Conservation (phyloP, 2,329 filamentous ascomycete genomes). For the Cladosporium sphaerospermum region DNA sequence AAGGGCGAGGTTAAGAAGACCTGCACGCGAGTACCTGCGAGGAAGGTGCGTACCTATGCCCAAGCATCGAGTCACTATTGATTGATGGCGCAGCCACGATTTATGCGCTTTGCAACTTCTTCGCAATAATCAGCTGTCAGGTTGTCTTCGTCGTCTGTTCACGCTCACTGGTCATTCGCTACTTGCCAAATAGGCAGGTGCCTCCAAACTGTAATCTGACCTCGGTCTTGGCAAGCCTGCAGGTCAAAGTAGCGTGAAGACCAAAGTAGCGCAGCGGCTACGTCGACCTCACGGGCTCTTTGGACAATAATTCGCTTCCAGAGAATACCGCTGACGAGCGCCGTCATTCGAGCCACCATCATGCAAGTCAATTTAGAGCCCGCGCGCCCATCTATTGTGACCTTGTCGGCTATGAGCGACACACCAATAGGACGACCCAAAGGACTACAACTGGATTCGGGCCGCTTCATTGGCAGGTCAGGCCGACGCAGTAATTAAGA, state of each 20-base stretch:
- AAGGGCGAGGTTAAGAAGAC: not conserved
- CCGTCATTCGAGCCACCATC: no score
- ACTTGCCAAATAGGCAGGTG: constrained; percentile 5
- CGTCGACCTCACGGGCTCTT: not conserved
- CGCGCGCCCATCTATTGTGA: no score
- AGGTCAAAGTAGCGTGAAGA: not conserved
- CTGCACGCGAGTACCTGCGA: not conserved
- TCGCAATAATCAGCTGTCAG: not conserved
- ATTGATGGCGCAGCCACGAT: constrained; percentile 8
- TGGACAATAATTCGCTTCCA: not conserved
- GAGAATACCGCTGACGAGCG: not conserved
- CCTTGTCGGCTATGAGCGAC: no score
- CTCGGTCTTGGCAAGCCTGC: constrained; percentile 5
- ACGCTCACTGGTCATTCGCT: not conserved
- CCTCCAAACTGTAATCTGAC: not conserved
- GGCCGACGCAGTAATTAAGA: not conserved
- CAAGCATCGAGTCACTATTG: not conserved
- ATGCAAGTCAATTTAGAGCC: no score
- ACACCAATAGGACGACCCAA: no score
- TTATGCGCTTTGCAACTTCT: not conserved
- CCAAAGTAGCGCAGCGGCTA: not conserved
- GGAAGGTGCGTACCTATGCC: not conserved
- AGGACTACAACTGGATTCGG: no score
- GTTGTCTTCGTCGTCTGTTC: not conserved
- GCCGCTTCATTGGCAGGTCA: not conserved